These are phyloP conservation scores for Linderina pennispora DNA, from an alignment of 192 early-diverging fungal species.

Conservation along the genomic window DNA sequence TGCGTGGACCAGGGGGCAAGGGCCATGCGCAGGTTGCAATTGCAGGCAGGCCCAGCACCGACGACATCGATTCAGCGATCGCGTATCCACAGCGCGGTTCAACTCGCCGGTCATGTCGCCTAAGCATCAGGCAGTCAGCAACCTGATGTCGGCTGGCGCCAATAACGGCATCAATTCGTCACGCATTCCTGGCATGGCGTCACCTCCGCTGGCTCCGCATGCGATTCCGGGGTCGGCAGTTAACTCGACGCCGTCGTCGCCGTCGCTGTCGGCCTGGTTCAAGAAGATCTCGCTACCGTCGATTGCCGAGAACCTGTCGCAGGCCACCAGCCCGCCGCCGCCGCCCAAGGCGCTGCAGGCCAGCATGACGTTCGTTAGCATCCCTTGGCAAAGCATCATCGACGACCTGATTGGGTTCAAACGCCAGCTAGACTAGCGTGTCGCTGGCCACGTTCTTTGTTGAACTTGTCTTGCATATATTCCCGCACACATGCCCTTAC, in stretches of 20 bases:
- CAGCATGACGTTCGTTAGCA: conserved; percentile 90
- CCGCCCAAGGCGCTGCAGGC: conserved; percentile 69
- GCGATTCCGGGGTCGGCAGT: conserved; percentile 33
- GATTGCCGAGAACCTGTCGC: conserved; percentile 47
- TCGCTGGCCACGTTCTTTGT: not conserved
- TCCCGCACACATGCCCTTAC: not conserved
- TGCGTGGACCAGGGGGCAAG: conserved; percentile 86
- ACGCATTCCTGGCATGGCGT: conserved; percentile 38
- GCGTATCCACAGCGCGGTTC: conserved; percentile 31
- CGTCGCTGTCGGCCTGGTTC: conserved; percentile 44
- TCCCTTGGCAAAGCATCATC: conserved; percentile 86
- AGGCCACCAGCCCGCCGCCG: conserved; percentile 45
- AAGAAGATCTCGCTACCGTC: conserved; percentile 51
- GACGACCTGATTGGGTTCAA: conserved; percentile 46
- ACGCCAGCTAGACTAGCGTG: conserved; percentile 38
- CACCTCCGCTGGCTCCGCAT: conserved; percentile 14
- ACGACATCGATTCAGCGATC: conserved; percentile 30
- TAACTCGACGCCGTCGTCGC: conserved; percentile 43
- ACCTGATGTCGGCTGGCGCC: too few species aligned
- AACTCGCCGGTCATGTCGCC: too few species aligned
- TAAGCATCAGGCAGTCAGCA: too few species aligned
- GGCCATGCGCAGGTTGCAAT: conserved; percentile 77
- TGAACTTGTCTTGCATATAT: not conserved
- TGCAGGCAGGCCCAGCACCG: conserved; percentile 31
- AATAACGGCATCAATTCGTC: too few species aligned